Percentiles rank a stretch among this genome's conserved stretches.
These are phyloP conservation scores for Allomyces macrogynus DNA, from an alignment of 192 early-diverging fungal species.

Conservation along the genomic window DNA sequence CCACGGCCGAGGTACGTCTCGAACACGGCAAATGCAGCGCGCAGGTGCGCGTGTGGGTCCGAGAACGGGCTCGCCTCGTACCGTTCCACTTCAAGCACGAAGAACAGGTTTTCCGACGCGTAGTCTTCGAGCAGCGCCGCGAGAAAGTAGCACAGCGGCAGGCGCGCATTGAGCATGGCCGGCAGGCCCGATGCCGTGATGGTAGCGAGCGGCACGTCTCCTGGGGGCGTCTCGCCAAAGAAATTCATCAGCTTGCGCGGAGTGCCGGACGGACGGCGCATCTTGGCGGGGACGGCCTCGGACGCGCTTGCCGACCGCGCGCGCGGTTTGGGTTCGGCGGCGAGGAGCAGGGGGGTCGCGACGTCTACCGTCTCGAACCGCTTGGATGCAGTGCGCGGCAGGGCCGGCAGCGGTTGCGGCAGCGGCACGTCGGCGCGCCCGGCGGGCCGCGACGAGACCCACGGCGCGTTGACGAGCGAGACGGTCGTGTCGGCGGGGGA, in stretches of 20 bases:
- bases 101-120: slow-evolving; percentile 32
- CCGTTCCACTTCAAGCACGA: slow-evolving; percentile 35
- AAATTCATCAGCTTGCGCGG: slow-evolving; percentile 19
- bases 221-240: slow-evolving; percentile 27
- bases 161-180: slow-evolving; percentile 24
- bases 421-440: no score
- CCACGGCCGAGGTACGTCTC: slow-evolving; percentile 31
- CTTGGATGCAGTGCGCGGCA: no score
- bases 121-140: slow-evolving; percentile 29
- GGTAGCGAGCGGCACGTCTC: slow-evolving; percentile 28
- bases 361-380: no score
- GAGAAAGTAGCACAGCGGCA: slow-evolving; percentile 33
- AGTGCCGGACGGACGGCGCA: no score
- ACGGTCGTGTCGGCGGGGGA: no score
- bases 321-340: no score
- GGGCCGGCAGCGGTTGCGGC: no score
- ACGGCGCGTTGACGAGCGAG: no score
- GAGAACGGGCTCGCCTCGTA: slow-evolving; percentile 20
- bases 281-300: no score
- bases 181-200: slow-evolving; percentile 28
- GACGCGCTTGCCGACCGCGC: no score
- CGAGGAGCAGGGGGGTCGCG: no score
- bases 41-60: slow-evolving; percentile 12
- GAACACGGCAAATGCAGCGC: slow-evolving; percentile 27
- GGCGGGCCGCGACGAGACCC: no score